Percentiles rank a stretch among this genome's conserved stretches.
phyloP scores from a whole-genome alignment of 2,329 filamentous ascomycete species.

The Aureobasidium musti region DNA sequence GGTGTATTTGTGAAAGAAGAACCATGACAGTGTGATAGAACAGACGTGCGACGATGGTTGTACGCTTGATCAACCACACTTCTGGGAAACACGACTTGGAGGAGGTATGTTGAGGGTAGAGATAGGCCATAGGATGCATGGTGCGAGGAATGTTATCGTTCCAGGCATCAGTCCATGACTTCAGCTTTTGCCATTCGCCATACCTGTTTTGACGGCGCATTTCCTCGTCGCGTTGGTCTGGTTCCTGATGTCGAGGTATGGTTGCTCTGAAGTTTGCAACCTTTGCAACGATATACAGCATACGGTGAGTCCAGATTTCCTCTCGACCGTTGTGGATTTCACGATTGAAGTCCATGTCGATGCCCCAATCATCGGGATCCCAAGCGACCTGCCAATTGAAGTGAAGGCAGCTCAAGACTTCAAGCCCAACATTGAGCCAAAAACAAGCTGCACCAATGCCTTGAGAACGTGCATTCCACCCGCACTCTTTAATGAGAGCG shows the following conservation, averaged over 20 bases:
- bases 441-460: slow-evolving; percentile 88
- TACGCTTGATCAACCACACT: slow-evolving; percentile 82
- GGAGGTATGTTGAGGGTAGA: slow-evolving; percentile 66
- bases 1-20: slow-evolving; percentile 77
- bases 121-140: slow-evolving; percentile 82
- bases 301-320: slow-evolving; percentile 84
- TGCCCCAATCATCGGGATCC: slow-evolving; percentile 87
- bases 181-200: slow-evolving; percentile 78
- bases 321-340: slow-evolving; percentile 65
- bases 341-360: slow-evolving; percentile 72
- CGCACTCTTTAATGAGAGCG: slow-evolving; percentile 83
- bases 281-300: slow-evolving; percentile 85
- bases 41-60: slow-evolving; percentile 76
- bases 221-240: slow-evolving; percentile 64
- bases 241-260: slow-evolving; percentile 62
- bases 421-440: slow-evolving; percentile 90
- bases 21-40: slow-evolving; percentile 89
- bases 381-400: slow-evolving; percentile 86
- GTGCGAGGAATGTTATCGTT: slow-evolving; percentile 74
- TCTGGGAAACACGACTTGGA: slow-evolving; percentile 79
- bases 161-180: slow-evolving; percentile 81
- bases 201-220: slow-evolving; percentile 64
- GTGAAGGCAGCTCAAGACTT: slow-evolving; percentile 82
- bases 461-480: slow-evolving; percentile 76
- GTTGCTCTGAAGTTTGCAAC: slow-evolving; percentile 80